Evolutionary conservation across 495 filamentous ascomycete genomes (phyloP), one percentile per base, ranked within the genome.

Genomic region (Lasiosphaeria ovina): DNA sequence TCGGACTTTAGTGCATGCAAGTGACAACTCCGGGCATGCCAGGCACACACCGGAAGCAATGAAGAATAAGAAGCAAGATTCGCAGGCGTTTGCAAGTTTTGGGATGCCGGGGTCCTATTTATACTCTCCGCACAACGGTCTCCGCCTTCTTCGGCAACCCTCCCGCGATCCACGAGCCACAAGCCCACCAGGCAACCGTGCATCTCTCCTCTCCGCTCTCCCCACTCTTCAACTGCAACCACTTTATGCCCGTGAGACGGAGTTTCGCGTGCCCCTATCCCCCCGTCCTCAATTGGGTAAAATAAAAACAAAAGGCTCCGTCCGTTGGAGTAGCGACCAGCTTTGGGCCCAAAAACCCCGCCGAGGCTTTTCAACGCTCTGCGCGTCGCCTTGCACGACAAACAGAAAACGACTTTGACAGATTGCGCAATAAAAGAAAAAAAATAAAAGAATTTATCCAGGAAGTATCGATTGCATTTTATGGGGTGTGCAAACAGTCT

Each of bases 1-100:
- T 68, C 66, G 66, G 66, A 62, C 49, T 68, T 68, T 68, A 68
- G 66, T 54, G 50, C 45, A 61, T 33, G 12, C 57, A 62, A 53
- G 48, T 63, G 24, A 24, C 24, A 24, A 24, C 24, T 24, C 24
- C 58, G 57, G 54, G 35, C 44, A 33, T 24, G 42, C 57, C 52
- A 14, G 44, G 44, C 44, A 54, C 33, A 47, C 61, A 11, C 35
- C 58, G 60, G 51, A 60, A 49, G 33, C 55, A 35, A 7, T 42
- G 42, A 11, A 14, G 51, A 61, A 68, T 64, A 45, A 54, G 51
- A 60, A 47, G 50, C 12, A 38, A 33, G 40, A 59, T 61, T 57
- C 35, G 59, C 58, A 34, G 60, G 53, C 35, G 38, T 6, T 57
- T 61, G 34, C 58, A 32, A 42, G 17, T 42, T 55, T 50, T 42